These are phyloP conservation scores for Neoboletus brunneissimus DNA, from an alignment of 768 basidiomycete genomes.

Conservation along the genomic window DNA sequence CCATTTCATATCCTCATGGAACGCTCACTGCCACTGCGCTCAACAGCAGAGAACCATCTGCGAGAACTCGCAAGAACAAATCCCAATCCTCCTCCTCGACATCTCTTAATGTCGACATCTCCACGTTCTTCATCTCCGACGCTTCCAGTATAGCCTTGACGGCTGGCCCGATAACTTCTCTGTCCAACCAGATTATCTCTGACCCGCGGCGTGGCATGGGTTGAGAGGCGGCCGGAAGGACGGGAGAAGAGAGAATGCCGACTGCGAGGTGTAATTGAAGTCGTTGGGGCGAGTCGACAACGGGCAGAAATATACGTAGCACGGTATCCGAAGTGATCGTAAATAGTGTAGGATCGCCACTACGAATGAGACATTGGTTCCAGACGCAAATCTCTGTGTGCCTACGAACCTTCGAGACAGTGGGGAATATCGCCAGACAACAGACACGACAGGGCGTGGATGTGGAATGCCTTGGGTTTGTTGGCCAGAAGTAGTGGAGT, in stretches of 20 bases:
- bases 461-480: conserved; percentile 68
- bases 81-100: conserved; percentile 75
- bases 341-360: conserved; percentile 76
- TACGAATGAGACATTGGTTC: conserved; percentile 27
- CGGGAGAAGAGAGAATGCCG: conserved; percentile 63
- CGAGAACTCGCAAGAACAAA: conserved; percentile 68
- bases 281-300: conserved; percentile 79
- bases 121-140: neutral
- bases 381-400: neutral
- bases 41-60: conserved; percentile 71
- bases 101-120: conserved; percentile 50
- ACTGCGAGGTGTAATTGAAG: conserved; percentile 82
- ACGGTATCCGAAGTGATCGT: conserved; percentile 82
- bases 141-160: conserved; percentile 45
- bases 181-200: conserved; percentile 67
- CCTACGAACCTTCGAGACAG: conserved; percentile 58
- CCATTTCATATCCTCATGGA: neutral
- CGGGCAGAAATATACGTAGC: conserved; percentile 81
- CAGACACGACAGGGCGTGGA: conserved; percentile 65
- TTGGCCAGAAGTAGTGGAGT: conserved; percentile 69
- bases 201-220: conserved; percentile 36
- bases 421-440: conserved; percentile 72
- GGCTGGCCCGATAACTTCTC: conserved; percentile 51
- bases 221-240: conserved; percentile 37
- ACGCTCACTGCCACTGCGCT: conserved; percentile 67